Conservation (phyloP, 2,329 filamentous ascomycete species). For the Conoideocrella luteorostrata region DNA sequence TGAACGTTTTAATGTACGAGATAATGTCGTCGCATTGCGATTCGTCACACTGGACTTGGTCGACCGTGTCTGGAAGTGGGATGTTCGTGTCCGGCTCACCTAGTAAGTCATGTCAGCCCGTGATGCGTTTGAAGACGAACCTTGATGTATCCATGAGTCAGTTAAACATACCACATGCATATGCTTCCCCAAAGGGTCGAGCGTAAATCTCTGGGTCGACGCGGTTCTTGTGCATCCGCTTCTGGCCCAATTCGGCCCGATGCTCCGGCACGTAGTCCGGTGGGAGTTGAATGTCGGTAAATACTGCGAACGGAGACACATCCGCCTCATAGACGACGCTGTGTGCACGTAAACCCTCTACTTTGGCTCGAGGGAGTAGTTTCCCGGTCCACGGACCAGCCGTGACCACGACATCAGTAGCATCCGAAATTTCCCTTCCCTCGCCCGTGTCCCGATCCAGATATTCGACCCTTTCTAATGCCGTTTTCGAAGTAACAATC, state of each 20-base stretch:
- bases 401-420: slow-evolving; percentile 49
- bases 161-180: slow-evolving; percentile 66
- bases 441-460: slow-evolving; percentile 39
- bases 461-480: slow-evolving; percentile 57
- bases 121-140: too few relatives aligned
- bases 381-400: slow-evolving; percentile 59
- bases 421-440: slow-evolving; percentile 30
- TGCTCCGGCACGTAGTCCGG: slow-evolving; percentile 51
- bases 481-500: slow-evolving; percentile 50
- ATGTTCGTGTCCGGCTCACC: slow-evolving; percentile 71
- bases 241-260: slow-evolving; percentile 39
- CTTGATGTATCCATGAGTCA: background rate
- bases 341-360: slow-evolving; percentile 55
- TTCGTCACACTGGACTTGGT: slow-evolving; percentile 69
- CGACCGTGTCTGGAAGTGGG: slow-evolving; percentile 69
- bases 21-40: slow-evolving; percentile 77
- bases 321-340: slow-evolving; percentile 59
- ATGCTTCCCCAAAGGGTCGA: slow-evolving; percentile 80
- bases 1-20: slow-evolving; percentile 65
- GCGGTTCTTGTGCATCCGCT: slow-evolving; percentile 49
- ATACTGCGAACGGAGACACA: slow-evolving; percentile 70
- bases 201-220: slow-evolving; percentile 93
- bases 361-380: slow-evolving; percentile 50
- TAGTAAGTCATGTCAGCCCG: slow-evolving; percentile 17
- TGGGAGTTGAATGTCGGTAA: slow-evolving; percentile 78